Evolutionary conservation across 1,284 basidiomycete species (phyloP).

Genomic region (Ganoderma sp.): DNA sequence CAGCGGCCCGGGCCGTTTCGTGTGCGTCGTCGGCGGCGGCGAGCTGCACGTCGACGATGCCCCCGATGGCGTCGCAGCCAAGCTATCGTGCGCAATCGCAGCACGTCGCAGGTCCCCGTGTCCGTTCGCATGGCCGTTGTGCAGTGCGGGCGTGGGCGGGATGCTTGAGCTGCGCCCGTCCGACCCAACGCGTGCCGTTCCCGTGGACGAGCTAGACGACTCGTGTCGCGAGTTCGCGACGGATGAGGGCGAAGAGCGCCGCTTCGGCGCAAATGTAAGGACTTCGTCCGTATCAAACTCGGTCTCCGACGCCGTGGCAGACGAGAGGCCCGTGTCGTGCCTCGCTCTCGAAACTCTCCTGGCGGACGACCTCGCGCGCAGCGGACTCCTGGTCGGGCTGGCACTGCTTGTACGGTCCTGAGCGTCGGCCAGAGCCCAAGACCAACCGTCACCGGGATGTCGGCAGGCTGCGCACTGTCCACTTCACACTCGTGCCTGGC

Average conservation of each 20-base stretch:
- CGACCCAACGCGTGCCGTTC: conserved; percentile 30
- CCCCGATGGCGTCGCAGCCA: conserved; percentile 8
- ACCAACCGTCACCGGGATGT: conserved; percentile 17
- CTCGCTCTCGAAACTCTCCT: conserved; percentile 10
- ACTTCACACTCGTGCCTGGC: conserved; percentile 34
- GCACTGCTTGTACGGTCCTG: conserved; percentile 12
- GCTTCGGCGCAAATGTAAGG: conserved; percentile 74
- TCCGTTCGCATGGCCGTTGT: neutral
- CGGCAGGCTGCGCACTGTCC: conserved; percentile 10
- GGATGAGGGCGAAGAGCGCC: conserved; percentile 48
- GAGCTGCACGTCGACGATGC: conserved; percentile 1
- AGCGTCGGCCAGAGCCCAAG: neutral
- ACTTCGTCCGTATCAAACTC: conserved; percentile 62
- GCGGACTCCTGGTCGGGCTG: neutral
- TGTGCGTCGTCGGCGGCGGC: neutral
- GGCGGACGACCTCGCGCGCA: neutral
- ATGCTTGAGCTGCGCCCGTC: neutral
- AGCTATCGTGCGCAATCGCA: conserved; percentile 26
- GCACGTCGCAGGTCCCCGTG: conserved; percentile 17
- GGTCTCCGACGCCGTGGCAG: conserved; percentile 40
- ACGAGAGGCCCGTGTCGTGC: conserved; percentile 24
- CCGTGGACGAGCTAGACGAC: conserved; percentile 18
- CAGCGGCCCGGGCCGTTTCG: conserved; percentile 3
- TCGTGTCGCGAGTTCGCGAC: conserved; percentile 27
- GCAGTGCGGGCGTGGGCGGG: conserved; percentile 1